Evolutionary conservation across 2,329 filamentous ascomycete genomes (phyloP), one percentile per base, ranked within the genome.

Genomic region (Diaporthe sp.): DNA sequence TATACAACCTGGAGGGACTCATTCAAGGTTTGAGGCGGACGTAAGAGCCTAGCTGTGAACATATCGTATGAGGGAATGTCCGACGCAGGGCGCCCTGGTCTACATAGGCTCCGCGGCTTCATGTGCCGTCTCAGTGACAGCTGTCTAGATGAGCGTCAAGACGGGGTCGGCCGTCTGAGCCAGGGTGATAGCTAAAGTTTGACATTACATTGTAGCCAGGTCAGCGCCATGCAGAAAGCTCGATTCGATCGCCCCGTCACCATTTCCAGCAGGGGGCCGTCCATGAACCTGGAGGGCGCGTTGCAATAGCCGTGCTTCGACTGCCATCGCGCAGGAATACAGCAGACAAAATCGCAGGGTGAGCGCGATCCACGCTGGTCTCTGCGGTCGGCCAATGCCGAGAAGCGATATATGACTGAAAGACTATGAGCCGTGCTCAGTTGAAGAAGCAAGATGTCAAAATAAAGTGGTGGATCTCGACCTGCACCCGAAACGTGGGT

Each of bases 401-500:
- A 31, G 9, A 31, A 19, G 15, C 5, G 3, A 19, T 17, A 39
- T 51, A 44, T 34, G 62, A 51, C 19, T 17, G 28, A 12, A 8
- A 15, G 44, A 39, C 13, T 49, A 28, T 46, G 57, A n/a, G 22
- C 44, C 58, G 55, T 37, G 69, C 44, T 12, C 3, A 51, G 15
- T 42, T 42, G 39, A 53, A 53, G 22, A 62, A 73, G 57, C 70
- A 73, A 51, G 70, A 22, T 17, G 70, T 73, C 58, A 73, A 73
- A 62, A 73, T 73, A 73, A 65, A 53, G 70, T 73, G 59, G 57
- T 73, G 70, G 70, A 65, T 39, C 37, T 13, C 37, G 37, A 39
- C 37, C 37, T 39, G 37, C 37, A 39, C 49, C 65, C 49, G 65
- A 69, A 55, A 42, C 49, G 65, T 51, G 46, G 65, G 65, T 69